Evolutionary conservation across 2,329 filamentous ascomycete species (phyloP).

Genomic region (Alternaria rosae): DNA sequence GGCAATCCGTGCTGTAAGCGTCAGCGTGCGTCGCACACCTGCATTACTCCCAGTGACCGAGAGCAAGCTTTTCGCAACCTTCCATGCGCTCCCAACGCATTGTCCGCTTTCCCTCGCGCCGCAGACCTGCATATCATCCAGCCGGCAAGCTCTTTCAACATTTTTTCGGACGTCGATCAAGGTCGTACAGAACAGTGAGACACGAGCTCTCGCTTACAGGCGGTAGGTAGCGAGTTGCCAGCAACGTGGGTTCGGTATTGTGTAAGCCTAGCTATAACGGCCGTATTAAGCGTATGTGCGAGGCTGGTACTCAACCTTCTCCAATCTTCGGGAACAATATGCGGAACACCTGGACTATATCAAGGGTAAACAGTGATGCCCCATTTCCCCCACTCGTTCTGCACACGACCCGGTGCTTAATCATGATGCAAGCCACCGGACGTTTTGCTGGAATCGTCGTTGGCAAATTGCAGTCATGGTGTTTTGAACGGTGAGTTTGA

Average conservation of each 20-base stretch:
- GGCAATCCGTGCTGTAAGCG: slow-evolving; percentile 12
- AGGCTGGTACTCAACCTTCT: slow-evolving; percentile 1
- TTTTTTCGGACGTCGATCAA: slow-evolving; percentile 8
- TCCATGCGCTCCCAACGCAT: background rate
- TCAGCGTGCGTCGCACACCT: slow-evolving; percentile 6
- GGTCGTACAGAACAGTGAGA: slow-evolving; percentile 18
- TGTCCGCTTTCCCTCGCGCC: background rate
- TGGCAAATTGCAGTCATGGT: slow-evolving; percentile 7
- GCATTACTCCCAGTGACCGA: slow-evolving; percentile 1
- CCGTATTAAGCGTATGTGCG: slow-evolving; percentile 18
- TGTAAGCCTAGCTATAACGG: slow-evolving; percentile 18
- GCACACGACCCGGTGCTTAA: background rate
- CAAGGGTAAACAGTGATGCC: slow-evolving; percentile 8
- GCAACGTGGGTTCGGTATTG: slow-evolving; percentile 18
- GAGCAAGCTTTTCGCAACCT: slow-evolving; percentile 1
- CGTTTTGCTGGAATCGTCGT: slow-evolving; percentile 4
- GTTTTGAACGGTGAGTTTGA: slow-evolving; percentile 3
- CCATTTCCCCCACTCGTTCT: background rate
- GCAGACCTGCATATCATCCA: slow-evolving; percentile 1
- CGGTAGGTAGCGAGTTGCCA: slow-evolving; percentile 19
- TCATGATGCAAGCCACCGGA: slow-evolving; percentile 13
- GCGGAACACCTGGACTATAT: slow-evolving; percentile 5
- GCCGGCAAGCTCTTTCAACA: background rate
- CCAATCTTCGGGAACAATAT: slow-evolving; percentile 3
- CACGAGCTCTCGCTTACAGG: slow-evolving; percentile 22